Base-by-base conservation (phyloP, 768 basidiomycete genomes). In the Mycena amicta region DNA sequence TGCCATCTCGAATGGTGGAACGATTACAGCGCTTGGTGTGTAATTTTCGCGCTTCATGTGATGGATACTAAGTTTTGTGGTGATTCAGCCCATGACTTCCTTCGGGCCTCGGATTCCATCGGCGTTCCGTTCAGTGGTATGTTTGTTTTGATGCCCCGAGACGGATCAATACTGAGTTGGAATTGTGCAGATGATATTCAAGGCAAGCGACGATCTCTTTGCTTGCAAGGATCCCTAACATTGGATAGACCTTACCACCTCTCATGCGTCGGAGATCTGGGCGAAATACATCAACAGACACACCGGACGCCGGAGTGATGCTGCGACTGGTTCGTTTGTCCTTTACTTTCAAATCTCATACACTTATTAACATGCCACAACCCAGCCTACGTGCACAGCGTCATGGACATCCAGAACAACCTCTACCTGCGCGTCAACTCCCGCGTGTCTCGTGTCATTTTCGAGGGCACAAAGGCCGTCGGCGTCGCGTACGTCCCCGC, bases 261-360 rank as follows among this genome's bases (percentile, higher is more conserved):
- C 81, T 27, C 83, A 88, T 63, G 86, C 76, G 23, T 80, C 87
- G 54, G 88, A 88, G 70, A 85, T 88, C 55, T 88, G 87, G 87
- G 87, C 87, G 50, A 89, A 89, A 69, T 89, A 88, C 67, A 87
- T 89, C 78, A 88, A 88, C 71, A 80, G 85, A 63, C 82, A 87
- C 67, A 89, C 86, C 31, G 88, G 88, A 57, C 76, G 88, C 60
- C 84, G 87, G 51, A 87, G 85, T 59, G 88, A 89, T 62, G 87
- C 87, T 49, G 86, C 87, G 2, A 86, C 86, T 45, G 86, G 84
- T 83, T 66, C 30, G 68, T 60, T 15, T 18, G 26, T n/a, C n/a
- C n/a, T n/a, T n/a, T n/a, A n/a, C n/a, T n/a, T 28, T 23, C 18
- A 40, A 16, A 5, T 50, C 18, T n/a, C 23, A 20, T 47, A 23